Percentiles rank a stretch among this genome's conserved stretches.
These are phyloP conservation scores for Colletotrichum camelliae DNA, from an alignment of 2,329 filamentous ascomycete genomes.

Conservation along the genomic window DNA sequence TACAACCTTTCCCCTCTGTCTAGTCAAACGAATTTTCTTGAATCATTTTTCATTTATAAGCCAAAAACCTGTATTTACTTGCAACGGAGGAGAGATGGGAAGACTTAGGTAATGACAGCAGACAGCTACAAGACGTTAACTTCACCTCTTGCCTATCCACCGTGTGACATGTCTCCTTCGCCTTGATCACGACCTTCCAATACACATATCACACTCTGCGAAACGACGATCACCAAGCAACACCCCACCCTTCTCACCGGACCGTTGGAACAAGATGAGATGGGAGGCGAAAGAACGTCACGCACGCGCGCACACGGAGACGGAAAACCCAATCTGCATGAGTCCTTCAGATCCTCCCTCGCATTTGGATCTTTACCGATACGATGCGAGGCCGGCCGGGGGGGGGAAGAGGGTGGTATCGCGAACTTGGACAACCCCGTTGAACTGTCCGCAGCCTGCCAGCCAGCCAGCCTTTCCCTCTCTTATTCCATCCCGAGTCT, in stretches of 20 bases:
- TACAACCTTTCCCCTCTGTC: neutral
- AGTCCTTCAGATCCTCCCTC: neutral
- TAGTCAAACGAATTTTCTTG: neutral
- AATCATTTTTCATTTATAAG: neutral
- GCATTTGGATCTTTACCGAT: neutral
- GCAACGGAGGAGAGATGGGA: neutral
- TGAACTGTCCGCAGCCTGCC: neutral
- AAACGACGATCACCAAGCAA: neutral
- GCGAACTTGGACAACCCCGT: neutral
- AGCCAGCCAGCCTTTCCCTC: neutral
- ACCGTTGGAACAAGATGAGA: neutral
- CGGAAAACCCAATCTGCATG: neutral
- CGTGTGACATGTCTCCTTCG: neutral
- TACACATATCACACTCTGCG: neutral
- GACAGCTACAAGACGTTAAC: slow-evolving; percentile 4
- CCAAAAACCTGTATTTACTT: slow-evolving; percentile 1
- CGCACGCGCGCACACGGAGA: neutral
- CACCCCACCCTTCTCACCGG: neutral
- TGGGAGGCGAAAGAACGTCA: neutral
- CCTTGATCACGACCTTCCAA: neutral
- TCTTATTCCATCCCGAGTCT: neutral
- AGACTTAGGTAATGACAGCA: slow-evolving; percentile 11
- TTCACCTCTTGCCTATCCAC: too few species aligned
- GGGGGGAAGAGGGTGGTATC: neutral
- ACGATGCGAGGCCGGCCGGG: neutral